phyloP scores from a whole-genome alignment of 73 alveolate species.

The Paramecium primaurelia region DNA sequence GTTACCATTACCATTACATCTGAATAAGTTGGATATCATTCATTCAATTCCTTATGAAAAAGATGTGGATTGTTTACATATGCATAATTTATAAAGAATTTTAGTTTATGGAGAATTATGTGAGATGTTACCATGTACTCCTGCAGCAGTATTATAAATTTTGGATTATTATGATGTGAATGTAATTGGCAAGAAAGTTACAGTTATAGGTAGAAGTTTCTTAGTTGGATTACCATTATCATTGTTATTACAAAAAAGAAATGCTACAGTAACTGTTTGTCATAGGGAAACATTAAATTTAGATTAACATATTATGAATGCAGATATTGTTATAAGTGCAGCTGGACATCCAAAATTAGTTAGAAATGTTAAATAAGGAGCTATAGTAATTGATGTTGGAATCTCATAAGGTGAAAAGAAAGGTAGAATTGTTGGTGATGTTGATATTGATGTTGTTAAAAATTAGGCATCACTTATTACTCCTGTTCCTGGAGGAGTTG shows the following conservation, averaged over 20 bases:
- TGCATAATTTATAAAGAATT: neutral
- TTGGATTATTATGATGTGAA: slow-evolving; percentile 46
- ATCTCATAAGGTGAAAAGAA: slow-evolving; percentile 56
- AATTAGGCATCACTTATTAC: slow-evolving; percentile 66
- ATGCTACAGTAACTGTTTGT: slow-evolving; percentile 55
- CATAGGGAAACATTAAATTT: slow-evolving; percentile 28
- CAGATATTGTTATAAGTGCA: slow-evolving; percentile 81
- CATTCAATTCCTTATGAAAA: slow-evolving; percentile 64
- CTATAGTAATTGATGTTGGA: slow-evolving; percentile 82
- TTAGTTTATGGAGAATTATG: slow-evolving; percentile 31
- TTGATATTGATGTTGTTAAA: slow-evolving; percentile 45
- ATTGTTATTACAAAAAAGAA: slow-evolving; percentile 55
- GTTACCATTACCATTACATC: slow-evolving; percentile 78
- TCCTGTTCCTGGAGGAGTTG: slow-evolving; percentile 90
- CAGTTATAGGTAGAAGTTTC: slow-evolving; percentile 62
- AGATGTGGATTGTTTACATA: slow-evolving; percentile 74
- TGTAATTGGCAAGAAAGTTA: slow-evolving; percentile 60
- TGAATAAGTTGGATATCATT: slow-evolving; percentile 62
- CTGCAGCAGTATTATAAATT: slow-evolving; percentile 51
- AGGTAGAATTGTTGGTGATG: slow-evolving; percentile 55
- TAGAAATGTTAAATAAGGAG: slow-evolving; percentile 70
- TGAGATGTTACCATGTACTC: slow-evolving; percentile 58
- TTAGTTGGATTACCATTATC: slow-evolving; percentile 82
- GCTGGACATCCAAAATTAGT: slow-evolving; percentile 69
- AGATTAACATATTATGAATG: slow-evolving; percentile 62